Percentiles rank a stretch among this genome's conserved stretches.
phyloP scores from a whole-genome alignment of 176 grass and related monocot species.

The Juncus inflexus region DNA sequence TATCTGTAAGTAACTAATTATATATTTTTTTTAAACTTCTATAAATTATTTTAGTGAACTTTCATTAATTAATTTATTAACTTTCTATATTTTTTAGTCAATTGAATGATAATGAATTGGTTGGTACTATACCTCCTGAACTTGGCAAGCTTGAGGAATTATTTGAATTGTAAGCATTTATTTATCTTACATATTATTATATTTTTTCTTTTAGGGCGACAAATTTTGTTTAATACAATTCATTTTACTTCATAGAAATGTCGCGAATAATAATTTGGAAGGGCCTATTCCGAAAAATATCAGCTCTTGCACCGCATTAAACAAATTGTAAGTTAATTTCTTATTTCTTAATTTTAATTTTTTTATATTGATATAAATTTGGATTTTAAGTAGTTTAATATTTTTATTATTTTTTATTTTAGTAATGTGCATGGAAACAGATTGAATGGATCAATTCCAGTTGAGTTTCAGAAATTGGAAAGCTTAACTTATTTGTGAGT shows the following conservation, averaged over 20 bases:
- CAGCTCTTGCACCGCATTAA: constrained; percentile 87
- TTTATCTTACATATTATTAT: background rate
- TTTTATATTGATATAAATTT: background rate
- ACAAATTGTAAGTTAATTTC: constrained; percentile 81
- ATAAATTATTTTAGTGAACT: background rate
- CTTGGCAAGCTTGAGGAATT: constrained; percentile 96
- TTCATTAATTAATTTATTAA: background rate
- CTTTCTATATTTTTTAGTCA: constrained; percentile 49
- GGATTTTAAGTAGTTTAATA: constrained; percentile 13
- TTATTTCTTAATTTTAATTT: background rate
- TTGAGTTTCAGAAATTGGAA: constrained; percentile 69
- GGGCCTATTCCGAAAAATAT: constrained; percentile 87
- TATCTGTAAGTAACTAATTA: constrained; percentile 65
- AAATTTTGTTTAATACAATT: constrained; percentile 25
- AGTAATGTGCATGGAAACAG: constrained; percentile 94
- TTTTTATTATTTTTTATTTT: constrained; percentile 12
- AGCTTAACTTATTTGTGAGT: constrained; percentile 96
- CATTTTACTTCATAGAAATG: constrained; percentile 47
- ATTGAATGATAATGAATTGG: constrained; percentile 90
- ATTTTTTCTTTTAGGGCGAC: constrained; percentile 3
- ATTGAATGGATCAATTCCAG: constrained; percentile 85
- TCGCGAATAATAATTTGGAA: constrained; percentile 86
- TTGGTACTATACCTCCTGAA: constrained; percentile 80
- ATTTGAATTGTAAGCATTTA: constrained; percentile 76
- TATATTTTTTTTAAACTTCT: background rate